phyloP scores from a whole-genome alignment of 345 rosid genomes.

The Camelina sativa region DNA sequence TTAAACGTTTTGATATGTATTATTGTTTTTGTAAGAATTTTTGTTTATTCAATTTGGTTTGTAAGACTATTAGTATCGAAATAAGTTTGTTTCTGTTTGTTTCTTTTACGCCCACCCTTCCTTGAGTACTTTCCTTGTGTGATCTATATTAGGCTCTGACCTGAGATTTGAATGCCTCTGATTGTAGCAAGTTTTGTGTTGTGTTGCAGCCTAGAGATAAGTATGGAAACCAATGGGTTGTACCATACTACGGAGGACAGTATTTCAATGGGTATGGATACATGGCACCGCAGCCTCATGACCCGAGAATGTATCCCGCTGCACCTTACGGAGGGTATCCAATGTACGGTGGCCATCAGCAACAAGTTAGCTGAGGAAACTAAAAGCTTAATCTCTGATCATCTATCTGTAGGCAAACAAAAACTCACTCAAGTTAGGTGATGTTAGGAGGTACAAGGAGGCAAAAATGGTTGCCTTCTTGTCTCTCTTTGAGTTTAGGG shows the following conservation, averaged over 20 bases:
- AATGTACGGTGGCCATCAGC: slow-evolving; percentile 78
- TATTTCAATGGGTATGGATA: slow-evolving; percentile 87
- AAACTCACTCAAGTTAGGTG: slow-evolving; percentile 39
- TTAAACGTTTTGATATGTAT: not conserved
- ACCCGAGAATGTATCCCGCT: slow-evolving; percentile 73
- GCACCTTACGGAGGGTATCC: slow-evolving; percentile 80
- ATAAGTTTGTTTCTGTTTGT: not conserved
- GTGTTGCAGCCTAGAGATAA: slow-evolving; percentile 67
- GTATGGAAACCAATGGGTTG: slow-evolving; percentile 81
- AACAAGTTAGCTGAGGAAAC: slow-evolving; percentile 85
- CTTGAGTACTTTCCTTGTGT: not conserved
- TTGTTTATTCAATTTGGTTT: not conserved
- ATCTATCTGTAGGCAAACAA: slow-evolving; percentile 31
- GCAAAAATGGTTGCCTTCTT: slow-evolving; percentile 20
- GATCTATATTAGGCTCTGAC: not conserved
- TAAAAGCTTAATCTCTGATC: slow-evolving; percentile 14
- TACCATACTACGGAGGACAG: slow-evolving; percentile 80
- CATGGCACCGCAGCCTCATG: slow-evolving; percentile 69
- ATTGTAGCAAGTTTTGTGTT: not conserved
- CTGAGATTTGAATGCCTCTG: not conserved
- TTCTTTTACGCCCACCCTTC: no score
- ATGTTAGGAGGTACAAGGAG: slow-evolving; percentile 32
- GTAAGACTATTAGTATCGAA: not conserved
- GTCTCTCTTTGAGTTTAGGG: slow-evolving; percentile 32
- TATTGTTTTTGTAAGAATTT: not conserved